These are phyloP conservation scores for Dactylellina drechsleri DNA, from an alignment of 2,329 filamentous ascomycete genomes.

Conservation along the genomic window DNA sequence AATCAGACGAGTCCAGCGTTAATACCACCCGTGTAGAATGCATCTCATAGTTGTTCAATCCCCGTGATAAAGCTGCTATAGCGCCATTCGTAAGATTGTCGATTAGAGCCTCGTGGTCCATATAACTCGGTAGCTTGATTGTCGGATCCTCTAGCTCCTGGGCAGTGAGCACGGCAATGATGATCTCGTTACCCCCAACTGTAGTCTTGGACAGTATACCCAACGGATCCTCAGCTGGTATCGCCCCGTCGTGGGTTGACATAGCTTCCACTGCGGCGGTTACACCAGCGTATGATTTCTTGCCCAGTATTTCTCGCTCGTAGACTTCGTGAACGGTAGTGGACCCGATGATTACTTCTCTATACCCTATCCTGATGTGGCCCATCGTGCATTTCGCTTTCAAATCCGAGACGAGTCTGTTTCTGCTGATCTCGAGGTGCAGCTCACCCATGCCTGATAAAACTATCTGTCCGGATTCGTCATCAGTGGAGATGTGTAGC, in stretches of 20 bases:
- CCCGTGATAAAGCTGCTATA: conserved; percentile 82
- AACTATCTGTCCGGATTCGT: conserved; percentile 91
- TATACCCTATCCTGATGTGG: conserved; percentile 92
- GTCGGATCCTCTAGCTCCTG: conserved; percentile 60
- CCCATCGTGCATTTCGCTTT: conserved; percentile 87
- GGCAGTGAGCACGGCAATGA: conserved; percentile 64
- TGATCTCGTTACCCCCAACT: conserved; percentile 77
- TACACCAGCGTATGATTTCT: conserved; percentile 79
- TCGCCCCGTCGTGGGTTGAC: conserved; percentile 61
- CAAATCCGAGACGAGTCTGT: conserved; percentile 87
- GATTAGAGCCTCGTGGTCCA: conserved; percentile 62
- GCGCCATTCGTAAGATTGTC: conserved; percentile 78
- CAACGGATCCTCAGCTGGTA: conserved; percentile 54
- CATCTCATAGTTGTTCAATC: conserved; percentile 82
- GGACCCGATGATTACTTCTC: conserved; percentile 76
- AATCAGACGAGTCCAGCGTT: conserved; percentile 74
- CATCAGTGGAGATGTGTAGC: conserved; percentile 81
- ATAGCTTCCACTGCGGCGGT: conserved; percentile 74
- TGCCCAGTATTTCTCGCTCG: conserved; percentile 82
- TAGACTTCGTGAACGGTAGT: conserved; percentile 71
- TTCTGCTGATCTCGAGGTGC: conserved; percentile 90
- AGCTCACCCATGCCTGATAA: conserved; percentile 96
- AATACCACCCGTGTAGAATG: conserved; percentile 79
- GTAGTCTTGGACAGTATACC: conserved; percentile 63
- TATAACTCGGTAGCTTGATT: conserved; percentile 58